Conservation (phyloP, 2,329 filamentous ascomycete genomes). For the Xylaria sp. region DNA sequence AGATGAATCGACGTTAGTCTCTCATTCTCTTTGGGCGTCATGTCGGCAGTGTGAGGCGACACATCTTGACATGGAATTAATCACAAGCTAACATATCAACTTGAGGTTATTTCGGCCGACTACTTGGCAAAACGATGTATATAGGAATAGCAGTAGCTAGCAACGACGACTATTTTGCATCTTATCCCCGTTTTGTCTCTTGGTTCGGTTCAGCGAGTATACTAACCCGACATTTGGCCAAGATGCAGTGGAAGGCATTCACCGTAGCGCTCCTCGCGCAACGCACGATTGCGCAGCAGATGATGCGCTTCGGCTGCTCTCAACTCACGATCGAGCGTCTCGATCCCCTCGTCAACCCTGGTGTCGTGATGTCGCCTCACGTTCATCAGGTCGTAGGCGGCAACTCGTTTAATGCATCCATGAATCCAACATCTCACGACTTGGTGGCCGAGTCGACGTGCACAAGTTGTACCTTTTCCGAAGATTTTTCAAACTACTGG, state of each 20-base stretch:
- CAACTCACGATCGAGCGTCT: constrained; percentile 47
- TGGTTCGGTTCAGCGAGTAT: not conserved
- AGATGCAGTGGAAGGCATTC: constrained; percentile 41
- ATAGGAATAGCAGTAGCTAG: constrained; percentile 12
- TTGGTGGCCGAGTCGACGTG: constrained; percentile 43
- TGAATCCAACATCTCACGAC: constrained; percentile 41
- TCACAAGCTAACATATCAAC: not conserved
- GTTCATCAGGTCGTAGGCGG: constrained; percentile 48
- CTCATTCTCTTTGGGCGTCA: not conserved
- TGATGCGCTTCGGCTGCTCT: constrained; percentile 48
- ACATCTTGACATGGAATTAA: constrained; percentile 1
- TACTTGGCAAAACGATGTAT: constrained; percentile 3
- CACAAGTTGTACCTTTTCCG: constrained; percentile 44
- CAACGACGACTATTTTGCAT: not conserved
- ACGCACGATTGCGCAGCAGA: constrained; percentile 46
- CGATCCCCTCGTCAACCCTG: constrained; percentile 47
- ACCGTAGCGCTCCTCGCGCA: constrained; percentile 38
- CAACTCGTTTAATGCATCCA: constrained; percentile 45
- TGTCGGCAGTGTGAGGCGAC: constrained; percentile 29
- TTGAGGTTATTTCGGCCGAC: not conserved
- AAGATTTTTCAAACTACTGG: constrained; percentile 47
- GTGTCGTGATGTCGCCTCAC: constrained; percentile 42
- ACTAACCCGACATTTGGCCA: constrained; percentile 8
- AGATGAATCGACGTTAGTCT: constrained; percentile 22
- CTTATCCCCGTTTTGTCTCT: constrained; percentile 4